Conservation (phyloP, 495 filamentous ascomycete genomes). For the Xylaria curta region DNA sequence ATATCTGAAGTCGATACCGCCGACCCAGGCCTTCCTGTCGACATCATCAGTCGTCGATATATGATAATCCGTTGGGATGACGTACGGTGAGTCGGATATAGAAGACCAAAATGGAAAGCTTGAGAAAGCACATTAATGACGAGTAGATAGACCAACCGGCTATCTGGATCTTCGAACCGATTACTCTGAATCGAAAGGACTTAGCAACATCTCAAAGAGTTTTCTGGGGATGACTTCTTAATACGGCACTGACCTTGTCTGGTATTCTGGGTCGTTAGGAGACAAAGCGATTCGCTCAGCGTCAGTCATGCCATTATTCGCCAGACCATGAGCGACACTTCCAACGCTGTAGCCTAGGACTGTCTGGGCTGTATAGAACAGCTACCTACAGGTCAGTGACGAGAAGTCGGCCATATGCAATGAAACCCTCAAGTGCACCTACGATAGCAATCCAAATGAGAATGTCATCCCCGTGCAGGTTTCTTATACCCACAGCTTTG, state of each 20-base stretch:
- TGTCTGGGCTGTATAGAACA: conserved; percentile 45
- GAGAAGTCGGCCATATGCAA: background rate
- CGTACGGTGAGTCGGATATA: conserved; percentile 64
- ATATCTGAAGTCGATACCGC: conserved; percentile 56
- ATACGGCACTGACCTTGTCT: conserved; percentile 36
- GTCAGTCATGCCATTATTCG: conserved; percentile 66
- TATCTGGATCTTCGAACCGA: conserved; percentile 66
- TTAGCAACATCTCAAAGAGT: background rate
- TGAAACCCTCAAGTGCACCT: conserved; percentile 24
- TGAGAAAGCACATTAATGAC: conserved; percentile 62
- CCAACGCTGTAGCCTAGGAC: conserved; percentile 44
- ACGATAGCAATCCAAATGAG: conserved; percentile 43
- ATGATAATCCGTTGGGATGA: background rate
- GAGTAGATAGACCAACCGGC: conserved; percentile 66
- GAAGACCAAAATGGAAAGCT: conserved; percentile 64
- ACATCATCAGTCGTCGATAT: conserved; percentile 7
- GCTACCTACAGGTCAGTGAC: conserved; percentile 28
- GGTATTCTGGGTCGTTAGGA: conserved; percentile 58
- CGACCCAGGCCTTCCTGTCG: conserved; percentile 47
- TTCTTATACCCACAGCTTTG: conserved; percentile 37
- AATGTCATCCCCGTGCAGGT: conserved; percentile 41
- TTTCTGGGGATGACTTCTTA: background rate
- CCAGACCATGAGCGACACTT: conserved; percentile 58
- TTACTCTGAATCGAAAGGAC: background rate
- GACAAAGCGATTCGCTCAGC: conserved; percentile 53